These are phyloP conservation scores for Daedaleopsis nitida DNA, from an alignment of 768 basidiomycete species.

Conservation along the genomic window DNA sequence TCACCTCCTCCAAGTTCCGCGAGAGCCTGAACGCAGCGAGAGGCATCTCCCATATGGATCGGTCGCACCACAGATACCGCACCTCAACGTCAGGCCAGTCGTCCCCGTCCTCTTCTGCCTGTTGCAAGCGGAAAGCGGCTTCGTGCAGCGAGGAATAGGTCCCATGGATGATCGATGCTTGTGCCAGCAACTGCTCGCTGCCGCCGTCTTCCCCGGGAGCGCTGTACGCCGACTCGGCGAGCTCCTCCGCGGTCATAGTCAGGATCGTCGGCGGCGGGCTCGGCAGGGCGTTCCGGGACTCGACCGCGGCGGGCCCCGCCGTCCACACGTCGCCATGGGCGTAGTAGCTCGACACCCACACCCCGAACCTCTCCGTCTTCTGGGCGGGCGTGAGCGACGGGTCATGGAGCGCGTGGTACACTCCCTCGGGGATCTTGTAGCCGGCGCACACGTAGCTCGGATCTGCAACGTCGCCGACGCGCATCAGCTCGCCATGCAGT, in stretches of 20 bases:
- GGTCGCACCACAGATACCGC: background rate
- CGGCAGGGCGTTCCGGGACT: background rate
- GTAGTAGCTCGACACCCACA: conserved; percentile 19
- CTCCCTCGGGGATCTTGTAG: background rate
- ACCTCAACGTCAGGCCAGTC: background rate
- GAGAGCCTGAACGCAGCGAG: background rate
- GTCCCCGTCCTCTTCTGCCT: background rate
- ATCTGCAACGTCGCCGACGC: background rate
- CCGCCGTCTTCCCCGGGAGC: background rate
- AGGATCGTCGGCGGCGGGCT: background rate
- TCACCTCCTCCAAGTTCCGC: background rate
- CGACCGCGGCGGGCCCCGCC: conserved; percentile 3
- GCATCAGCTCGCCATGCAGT: conserved; percentile 7
- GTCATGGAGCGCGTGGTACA: conserved; percentile 1
- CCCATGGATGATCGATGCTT: background rate
- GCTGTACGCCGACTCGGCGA: background rate
- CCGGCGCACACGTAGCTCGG: background rate
- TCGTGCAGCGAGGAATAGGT: background rate
- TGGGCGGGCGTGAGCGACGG: conserved; percentile 3
- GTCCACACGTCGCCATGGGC: conserved; percentile 15
- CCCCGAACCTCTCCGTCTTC: background rate
- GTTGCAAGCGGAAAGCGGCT: background rate
- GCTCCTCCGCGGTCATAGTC: conserved; percentile 1
- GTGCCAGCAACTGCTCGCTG: background rate
- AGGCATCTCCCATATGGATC: conserved; percentile 4